Base-by-base conservation (phyloP, 2,329 filamentous ascomycete species). In the Stagonosporopsis cucurbitacearum region DNA sequence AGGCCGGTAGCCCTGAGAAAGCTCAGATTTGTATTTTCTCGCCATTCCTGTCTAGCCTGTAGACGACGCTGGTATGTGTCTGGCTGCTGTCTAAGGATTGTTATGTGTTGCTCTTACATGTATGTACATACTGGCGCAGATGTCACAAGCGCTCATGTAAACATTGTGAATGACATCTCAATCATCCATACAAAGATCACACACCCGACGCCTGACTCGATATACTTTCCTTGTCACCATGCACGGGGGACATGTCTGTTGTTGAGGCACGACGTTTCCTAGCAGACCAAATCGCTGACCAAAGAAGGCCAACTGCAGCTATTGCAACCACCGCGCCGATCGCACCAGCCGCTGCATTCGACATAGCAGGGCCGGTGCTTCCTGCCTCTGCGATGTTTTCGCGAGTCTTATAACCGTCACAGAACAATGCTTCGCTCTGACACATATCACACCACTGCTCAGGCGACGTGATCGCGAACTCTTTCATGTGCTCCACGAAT, bases 391-490 rank as follows among this genome's bases (percentile, higher is more conserved):
- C 17, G 3, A 3, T 20, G 19, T 19, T n/a, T 3, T 12, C 13
- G 12, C 32, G 44, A 28, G 54, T 25, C 32, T 30, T 66, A 42
- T 76, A 77, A 1, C 75, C 77, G 3, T 75, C 64, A 59, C 82
- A 84, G 67, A 84, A 83, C n/a, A 81, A 54, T 9, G 72, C 72
- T 6, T 69, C 59, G 23, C 78, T 77, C 17, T 72, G 70, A 60
- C 82, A 85, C 12, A 65, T 65, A 0, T 64, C 66, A 62, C 83
- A 85, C 83, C 83, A 86, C 41, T 80, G 76, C 17, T 75, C 67
- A 0, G 78, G 72, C 17, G 71, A 70, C 1, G 67, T 63, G 23
- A 75, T 66, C 1, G 58, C 47, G 30, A 52, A 28, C 22, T 35
- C 37, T 26, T 56, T 32, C 50, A 62, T 56, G 28, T 47, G 30